Base-by-base conservation (phyloP, 192 early-diverging fungal species). In the Rhizophagus sp. region DNA sequence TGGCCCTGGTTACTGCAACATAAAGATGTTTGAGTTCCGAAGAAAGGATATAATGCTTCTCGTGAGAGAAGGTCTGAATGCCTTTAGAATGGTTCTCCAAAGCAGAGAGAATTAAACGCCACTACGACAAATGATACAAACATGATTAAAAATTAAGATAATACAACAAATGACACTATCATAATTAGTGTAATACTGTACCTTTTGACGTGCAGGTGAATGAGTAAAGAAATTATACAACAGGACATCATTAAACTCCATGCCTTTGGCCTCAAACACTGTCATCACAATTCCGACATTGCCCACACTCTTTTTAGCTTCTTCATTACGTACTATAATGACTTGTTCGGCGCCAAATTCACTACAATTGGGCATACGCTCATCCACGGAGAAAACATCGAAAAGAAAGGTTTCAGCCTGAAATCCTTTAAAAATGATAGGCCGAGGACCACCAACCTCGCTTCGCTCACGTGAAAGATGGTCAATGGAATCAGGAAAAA, bases 401-500 rank as follows among this genome's bases (percentile, higher is more conserved):
- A 12, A 34, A 10, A 47, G 12, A 13, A 24, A 44, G 17, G 19
- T 22, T 39, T 49, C 24, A 49, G 10, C 52, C 19, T 64, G 33
- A 77, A 77, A 52, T 15, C 47, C 47, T 10, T 74, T 19, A 7
- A 34, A 66, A 33, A 77, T 1, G 34, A 47, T 30, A 50, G 76
- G 76, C 30, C 22, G 34, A 5, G 75, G 75, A 64, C 75, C 75
- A 63, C 75, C 34, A 76, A 76, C 33, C 9, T 77, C 62, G 19
- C 39, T 15, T 49, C 2, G 63, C 34, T 77, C 76, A 19, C 39
- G 11, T 30, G 62, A 39, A 3, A 47, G 25, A 1, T 49, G 3
- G 41, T 77, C 76, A 65, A 77, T 77, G n/a, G 76, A 64, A 30
- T 77, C 63, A 33, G 76, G 76, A 66, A 77, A 77, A 50, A 77